Evolutionary conservation across 768 basidiomycete species (phyloP).

Genomic region (Leccinum arenicola): DNA sequence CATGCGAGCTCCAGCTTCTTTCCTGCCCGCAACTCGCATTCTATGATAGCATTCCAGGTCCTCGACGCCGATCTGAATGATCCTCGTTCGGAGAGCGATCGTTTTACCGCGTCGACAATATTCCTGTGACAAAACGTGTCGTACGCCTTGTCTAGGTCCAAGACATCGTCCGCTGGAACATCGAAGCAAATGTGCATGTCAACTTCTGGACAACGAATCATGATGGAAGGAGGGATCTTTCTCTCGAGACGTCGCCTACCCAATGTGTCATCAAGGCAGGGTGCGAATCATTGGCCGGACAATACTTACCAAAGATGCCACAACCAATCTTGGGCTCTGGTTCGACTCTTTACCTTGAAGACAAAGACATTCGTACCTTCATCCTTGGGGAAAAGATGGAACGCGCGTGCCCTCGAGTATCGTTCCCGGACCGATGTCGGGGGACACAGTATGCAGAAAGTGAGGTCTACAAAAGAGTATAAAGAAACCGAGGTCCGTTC

Average conservation of each 20-base stretch:
- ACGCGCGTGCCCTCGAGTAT: slow-evolving; percentile 41
- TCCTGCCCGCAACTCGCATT: slow-evolving; percentile 51
- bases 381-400: slow-evolving; percentile 49
- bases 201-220: slow-evolving; percentile 67
- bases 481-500: slow-evolving; percentile 69
- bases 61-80: slow-evolving; percentile 21
- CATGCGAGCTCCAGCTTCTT: slow-evolving; percentile 72
- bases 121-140: slow-evolving; percentile 57
- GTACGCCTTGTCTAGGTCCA: slow-evolving; percentile 39
- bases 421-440: slow-evolving; percentile 45
- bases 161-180: slow-evolving; percentile 48
- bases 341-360: slow-evolving; percentile 77
- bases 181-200: slow-evolving; percentile 69
- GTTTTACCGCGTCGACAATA: slow-evolving; percentile 59
- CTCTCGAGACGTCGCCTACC: slow-evolving; percentile 72
- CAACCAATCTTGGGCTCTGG: slow-evolving; percentile 82
- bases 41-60: slow-evolving; percentile 63
- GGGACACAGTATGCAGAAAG: slow-evolving; percentile 73
- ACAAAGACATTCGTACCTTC: slow-evolving; percentile 87
- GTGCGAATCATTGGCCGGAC: neutral
- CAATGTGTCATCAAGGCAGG: neutral
- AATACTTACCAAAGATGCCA: slow-evolving; percentile 76
- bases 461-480: slow-evolving; percentile 84
- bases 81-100: slow-evolving; percentile 39
- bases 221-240: slow-evolving; percentile 61